phyloP scores from a whole-genome alignment of 108 stramenopile species.

The Schizochytrium sp. region DNA sequence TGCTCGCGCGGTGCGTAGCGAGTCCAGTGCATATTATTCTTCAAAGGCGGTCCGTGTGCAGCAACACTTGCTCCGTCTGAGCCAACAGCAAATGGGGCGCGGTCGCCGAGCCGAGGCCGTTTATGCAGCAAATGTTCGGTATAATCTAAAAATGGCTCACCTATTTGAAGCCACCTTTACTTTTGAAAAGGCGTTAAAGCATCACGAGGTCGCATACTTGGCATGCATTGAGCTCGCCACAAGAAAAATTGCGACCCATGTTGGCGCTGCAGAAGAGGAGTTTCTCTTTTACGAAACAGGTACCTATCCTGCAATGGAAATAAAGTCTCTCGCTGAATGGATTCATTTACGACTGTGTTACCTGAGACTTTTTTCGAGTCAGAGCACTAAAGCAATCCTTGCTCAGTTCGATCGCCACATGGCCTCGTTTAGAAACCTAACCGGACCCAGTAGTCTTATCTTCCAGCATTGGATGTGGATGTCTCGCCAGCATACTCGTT shows the following conservation, averaged over 20 bases:
- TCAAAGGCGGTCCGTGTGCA: not conserved
- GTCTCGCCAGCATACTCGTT: not conserved
- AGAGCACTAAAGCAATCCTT: constrained; percentile 6
- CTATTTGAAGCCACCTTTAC: not conserved
- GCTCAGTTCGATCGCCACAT: constrained; percentile 31
- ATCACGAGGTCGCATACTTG: constrained; percentile 21
- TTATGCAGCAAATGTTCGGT: not conserved
- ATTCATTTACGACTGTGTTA: not conserved
- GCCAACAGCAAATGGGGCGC: constrained; percentile 6
- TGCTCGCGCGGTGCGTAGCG: constrained; percentile 4
- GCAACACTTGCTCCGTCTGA: not conserved
- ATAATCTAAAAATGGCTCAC: constrained; percentile 9
- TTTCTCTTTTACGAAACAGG: not conserved
- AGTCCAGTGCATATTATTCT: not conserved
- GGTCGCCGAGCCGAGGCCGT: not conserved
- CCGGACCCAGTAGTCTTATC: constrained; percentile 12
- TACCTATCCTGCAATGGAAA: constrained; percentile 27
- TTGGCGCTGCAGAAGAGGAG: not conserved
- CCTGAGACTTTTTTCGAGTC: not conserved
- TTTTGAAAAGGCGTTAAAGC: constrained; percentile 47
- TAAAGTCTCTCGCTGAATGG: constrained; percentile 5
- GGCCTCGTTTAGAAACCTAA: not conserved
- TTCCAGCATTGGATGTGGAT: constrained; percentile 55
- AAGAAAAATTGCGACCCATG: not conserved
- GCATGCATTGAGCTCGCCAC: constrained; percentile 9